Conservation (phyloP, 2,329 filamentous ascomycete species). For the Ophiobolus disseminans region DNA sequence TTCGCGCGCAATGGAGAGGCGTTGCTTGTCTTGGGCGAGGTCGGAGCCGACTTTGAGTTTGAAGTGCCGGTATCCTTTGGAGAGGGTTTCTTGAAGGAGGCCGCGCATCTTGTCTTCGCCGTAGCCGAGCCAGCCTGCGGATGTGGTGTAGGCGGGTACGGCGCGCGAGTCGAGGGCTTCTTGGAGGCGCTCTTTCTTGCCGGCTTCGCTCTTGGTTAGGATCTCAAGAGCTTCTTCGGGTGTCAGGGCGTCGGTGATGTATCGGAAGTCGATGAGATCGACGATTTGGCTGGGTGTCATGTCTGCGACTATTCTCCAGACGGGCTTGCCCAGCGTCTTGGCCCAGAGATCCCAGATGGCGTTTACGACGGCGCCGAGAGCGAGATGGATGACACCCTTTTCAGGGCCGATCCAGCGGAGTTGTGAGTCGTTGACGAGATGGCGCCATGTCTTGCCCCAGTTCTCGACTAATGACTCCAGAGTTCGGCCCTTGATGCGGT, state of each 20-base stretch:
- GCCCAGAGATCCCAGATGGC: slow-evolving; percentile 97
- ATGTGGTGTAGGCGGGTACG: slow-evolving; percentile 90
- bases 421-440: slow-evolving; percentile 90
- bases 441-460: slow-evolving; percentile 89
- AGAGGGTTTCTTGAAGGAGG: slow-evolving; percentile 75
- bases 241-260: slow-evolving; percentile 92
- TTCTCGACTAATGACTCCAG: slow-evolving; percentile 78
- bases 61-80: slow-evolving; percentile 81
- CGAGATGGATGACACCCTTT: slow-evolving; percentile 92
- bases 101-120: slow-evolving; percentile 84
- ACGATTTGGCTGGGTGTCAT: slow-evolving; percentile 91
- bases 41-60: slow-evolving; percentile 87
- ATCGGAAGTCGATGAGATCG: slow-evolving; percentile 88
- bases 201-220: slow-evolving; percentile 68
- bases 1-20: slow-evolving; percentile 76
- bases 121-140: slow-evolving; percentile 91
- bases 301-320: slow-evolving; percentile 88
- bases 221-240: slow-evolving; percentile 80
- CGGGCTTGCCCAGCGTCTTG: slow-evolving; percentile 82
- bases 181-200: slow-evolving; percentile 73
- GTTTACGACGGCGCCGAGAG: slow-evolving; percentile 87
- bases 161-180: slow-evolving; percentile 77
- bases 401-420: slow-evolving; percentile 93
- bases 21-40: slow-evolving; percentile 72
- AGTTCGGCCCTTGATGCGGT: slow-evolving; percentile 76